These are phyloP conservation scores for Lichtheimia corymbifera DNA, from an alignment of 371 early-diverging fungal species.

Conservation along the genomic window DNA sequence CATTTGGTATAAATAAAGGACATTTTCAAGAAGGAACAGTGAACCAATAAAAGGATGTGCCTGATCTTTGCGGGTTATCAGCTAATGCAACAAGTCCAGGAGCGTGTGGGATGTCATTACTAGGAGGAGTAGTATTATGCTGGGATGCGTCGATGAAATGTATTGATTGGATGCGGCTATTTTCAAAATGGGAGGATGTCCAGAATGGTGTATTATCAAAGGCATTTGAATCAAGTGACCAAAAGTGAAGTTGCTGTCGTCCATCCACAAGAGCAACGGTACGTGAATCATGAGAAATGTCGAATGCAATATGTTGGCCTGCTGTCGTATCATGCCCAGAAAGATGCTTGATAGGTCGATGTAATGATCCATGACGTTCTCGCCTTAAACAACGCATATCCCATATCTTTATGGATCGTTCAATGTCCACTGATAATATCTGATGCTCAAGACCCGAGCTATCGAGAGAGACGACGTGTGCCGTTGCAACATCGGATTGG, in stretches of 20 bases:
- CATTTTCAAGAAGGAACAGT: not conserved
- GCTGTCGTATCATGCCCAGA: constrained; percentile 26
- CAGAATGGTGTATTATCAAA: constrained; percentile 22
- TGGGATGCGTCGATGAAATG: constrained; percentile 19
- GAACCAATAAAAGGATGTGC: constrained; percentile 16
- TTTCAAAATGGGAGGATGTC: constrained; percentile 16
- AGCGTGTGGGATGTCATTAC: not conserved
- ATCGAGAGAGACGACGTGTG: constrained; percentile 18
- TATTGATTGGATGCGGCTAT: constrained; percentile 18
- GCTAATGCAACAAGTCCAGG: constrained; percentile 16
- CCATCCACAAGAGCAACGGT: constrained; percentile 21
- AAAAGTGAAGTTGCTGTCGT: constrained; percentile 26
- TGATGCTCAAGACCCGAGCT: not conserved
- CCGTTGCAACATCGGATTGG: constrained; percentile 20
- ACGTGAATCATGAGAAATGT: constrained; percentile 19
- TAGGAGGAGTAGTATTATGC: not conserved
- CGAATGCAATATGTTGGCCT: constrained; percentile 18
- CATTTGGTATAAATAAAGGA: no score
- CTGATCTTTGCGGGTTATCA: not conserved
- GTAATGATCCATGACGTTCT: not conserved
- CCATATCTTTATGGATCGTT: constrained; percentile 29
- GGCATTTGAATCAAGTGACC: constrained; percentile 20
- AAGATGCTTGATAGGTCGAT: constrained; percentile 18
- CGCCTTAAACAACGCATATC: constrained; percentile 17
- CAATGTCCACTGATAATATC: constrained; percentile 18